Percentiles rank a stretch among this genome's conserved stretches.
Evolutionary conservation across 2,329 filamentous ascomycete species (phyloP).

Genomic region (Trichophyton simii): DNA sequence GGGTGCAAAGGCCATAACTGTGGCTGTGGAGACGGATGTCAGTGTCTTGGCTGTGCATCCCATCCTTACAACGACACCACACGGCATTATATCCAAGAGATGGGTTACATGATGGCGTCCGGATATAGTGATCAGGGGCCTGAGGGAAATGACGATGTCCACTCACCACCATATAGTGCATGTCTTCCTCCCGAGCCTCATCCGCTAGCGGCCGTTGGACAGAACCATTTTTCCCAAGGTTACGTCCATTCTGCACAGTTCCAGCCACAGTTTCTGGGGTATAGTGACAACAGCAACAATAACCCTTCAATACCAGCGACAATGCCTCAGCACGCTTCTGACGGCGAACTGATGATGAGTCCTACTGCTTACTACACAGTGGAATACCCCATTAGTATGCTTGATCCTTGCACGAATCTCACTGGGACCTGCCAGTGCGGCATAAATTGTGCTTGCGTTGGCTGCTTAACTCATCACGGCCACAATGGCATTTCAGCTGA

Average conservation of each 20-base stretch:
- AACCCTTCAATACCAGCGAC: not conserved
- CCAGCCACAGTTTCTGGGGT: not conserved
- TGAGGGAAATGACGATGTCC: slow-evolving; percentile 15
- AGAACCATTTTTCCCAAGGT: slow-evolving; percentile 12
- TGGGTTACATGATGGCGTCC: slow-evolving; percentile 32
- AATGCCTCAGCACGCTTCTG: not conserved
- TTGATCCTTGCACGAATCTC: slow-evolving; percentile 33
- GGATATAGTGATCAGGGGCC: slow-evolving; percentile 19
- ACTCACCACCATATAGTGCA: slow-evolving; percentile 14
- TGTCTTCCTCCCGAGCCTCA: slow-evolving; percentile 1
- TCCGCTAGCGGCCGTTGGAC: not conserved
- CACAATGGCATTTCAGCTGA: slow-evolving; percentile 35
- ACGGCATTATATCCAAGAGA: slow-evolving; percentile 34
- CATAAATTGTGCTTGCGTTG: slow-evolving; percentile 41
- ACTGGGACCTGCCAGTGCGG: slow-evolving; percentile 42
- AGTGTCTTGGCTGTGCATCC: slow-evolving; percentile 35
- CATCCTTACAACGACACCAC: slow-evolving; percentile 38
- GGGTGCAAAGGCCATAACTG: slow-evolving; percentile 23
- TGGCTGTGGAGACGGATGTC: slow-evolving; percentile 33
- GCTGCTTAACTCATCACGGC: slow-evolving; percentile 41
- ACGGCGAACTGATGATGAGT: slow-evolving; percentile 25
- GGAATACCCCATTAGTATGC: slow-evolving; percentile 30
- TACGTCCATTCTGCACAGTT: not conserved
- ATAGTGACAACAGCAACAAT: not conserved
- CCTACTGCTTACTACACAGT: slow-evolving; percentile 32